Conservation (phyloP, 768 basidiomycete genomes). For the Erythrobasidium yunnanense region DNA sequence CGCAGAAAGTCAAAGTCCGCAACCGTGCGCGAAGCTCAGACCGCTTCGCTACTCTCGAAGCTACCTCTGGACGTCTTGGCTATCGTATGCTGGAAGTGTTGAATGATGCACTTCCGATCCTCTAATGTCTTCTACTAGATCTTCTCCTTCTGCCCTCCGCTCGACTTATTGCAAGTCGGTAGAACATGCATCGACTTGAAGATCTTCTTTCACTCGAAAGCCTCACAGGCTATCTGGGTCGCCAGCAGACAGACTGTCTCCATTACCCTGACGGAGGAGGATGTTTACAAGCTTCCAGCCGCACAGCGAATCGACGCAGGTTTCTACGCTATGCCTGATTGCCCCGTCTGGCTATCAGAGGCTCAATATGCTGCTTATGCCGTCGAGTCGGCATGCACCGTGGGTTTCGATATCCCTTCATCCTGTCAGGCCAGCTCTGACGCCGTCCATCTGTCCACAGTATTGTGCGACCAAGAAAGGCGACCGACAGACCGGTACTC, state of each 20-base stretch:
- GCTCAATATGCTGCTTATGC: background rate
- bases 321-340: background rate
- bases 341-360: background rate
- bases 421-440: too few species aligned
- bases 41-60: background rate
- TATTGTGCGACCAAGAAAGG: too few species aligned
- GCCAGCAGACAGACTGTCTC: background rate
- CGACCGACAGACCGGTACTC: too few species aligned
- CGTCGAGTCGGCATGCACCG: background rate
- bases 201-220: background rate
- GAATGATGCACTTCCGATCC: too few species aligned
- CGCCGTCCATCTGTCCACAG: too few species aligned
- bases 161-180: background rate
- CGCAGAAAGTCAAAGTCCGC: background rate
- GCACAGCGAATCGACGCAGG: background rate
- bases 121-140: too few species aligned
- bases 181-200: background rate
- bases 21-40: background rate
- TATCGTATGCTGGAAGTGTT: too few species aligned
- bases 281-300: too few species aligned
- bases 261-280: background rate
- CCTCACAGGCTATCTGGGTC: background rate
- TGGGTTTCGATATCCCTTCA: too few species aligned
- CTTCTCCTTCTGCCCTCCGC: background rate
- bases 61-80: background rate